Conservation (phyloP, 345 rosid species). For the Bruguiera gymnorhiza region DNA sequence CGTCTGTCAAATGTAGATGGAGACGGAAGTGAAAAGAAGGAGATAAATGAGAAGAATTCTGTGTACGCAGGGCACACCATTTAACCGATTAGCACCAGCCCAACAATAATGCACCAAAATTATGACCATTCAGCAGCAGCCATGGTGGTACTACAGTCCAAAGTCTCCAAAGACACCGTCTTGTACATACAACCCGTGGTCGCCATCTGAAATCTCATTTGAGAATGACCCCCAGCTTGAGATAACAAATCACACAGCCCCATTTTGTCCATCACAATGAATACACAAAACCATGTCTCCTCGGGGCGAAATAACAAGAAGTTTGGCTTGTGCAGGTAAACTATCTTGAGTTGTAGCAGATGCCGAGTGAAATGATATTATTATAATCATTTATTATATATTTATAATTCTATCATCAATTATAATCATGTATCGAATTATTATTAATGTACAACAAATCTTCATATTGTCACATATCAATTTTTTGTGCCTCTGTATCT, state of each 20-base stretch:
- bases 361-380: no score
- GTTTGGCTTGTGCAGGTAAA: no score
- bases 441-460: no score
- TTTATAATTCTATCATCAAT: no score
- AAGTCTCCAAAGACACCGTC: not conserved
- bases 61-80: not conserved
- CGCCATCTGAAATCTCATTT: conserved; percentile 8
- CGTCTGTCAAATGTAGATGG: not conserved
- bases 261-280: not conserved
- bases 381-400: no score
- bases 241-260: conserved; percentile 7
- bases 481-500: not conserved
- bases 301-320: no score
- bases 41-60: not conserved
- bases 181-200: conserved; percentile 16
- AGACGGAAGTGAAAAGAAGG: no score
- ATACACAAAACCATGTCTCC: not conserved
- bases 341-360: no score
- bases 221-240: not conserved
- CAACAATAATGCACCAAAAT: not conserved
- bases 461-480: no score
- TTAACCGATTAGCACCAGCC: not conserved
- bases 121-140: not conserved
- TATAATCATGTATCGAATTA: no score
- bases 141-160: conserved; percentile 4